These are phyloP conservation scores for Prasinococcaceae sp. DNA, from an alignment of 139 green algal species.

Conservation along the genomic window DNA sequence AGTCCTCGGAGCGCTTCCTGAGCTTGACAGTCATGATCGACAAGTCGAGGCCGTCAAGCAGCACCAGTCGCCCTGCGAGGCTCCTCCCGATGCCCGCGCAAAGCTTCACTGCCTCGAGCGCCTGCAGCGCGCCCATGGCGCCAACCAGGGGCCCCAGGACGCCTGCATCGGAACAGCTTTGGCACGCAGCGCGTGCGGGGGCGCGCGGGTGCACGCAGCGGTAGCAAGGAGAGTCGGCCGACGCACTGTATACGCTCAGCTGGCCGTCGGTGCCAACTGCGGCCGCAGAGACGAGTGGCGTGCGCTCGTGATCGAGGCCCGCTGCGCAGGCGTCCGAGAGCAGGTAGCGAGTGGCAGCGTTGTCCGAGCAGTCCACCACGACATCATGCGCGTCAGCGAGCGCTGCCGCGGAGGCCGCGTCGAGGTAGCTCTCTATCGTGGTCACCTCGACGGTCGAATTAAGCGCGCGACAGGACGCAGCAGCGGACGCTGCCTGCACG, in stretches of 20 bases:
- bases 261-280: conserved; percentile 58
- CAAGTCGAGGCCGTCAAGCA: conserved; percentile 46
- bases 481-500: no score
- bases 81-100: conserved; percentile 44
- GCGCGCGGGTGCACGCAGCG: conserved; percentile 75
- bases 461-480: no score
- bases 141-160: conserved; percentile 81
- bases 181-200: conserved; percentile 55
- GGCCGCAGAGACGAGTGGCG: conserved; percentile 8
- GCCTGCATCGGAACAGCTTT: conserved; percentile 62
- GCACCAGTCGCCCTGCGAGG: conserved; percentile 41
- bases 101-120: conserved; percentile 85
- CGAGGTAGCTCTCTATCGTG: no score
- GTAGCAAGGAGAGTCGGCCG: conserved; percentile 34
- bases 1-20: conserved; percentile 22
- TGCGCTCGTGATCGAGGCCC: neutral
- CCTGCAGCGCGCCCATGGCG: conserved; percentile 81
- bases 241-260: conserved; percentile 70
- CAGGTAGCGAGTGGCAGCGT: conserved; percentile 81
- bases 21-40: conserved; percentile 45
- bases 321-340: conserved; percentile 48
- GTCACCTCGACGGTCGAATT: no score
- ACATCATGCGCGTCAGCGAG: no score
- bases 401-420: no score
- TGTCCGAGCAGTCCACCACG: conserved; percentile 86